Evolutionary conservation across 1,139 yeast species (phyloP), one percentile per base, ranked within the genome.

Genomic region (Kurtzmaniella quercitrusa): DNA sequence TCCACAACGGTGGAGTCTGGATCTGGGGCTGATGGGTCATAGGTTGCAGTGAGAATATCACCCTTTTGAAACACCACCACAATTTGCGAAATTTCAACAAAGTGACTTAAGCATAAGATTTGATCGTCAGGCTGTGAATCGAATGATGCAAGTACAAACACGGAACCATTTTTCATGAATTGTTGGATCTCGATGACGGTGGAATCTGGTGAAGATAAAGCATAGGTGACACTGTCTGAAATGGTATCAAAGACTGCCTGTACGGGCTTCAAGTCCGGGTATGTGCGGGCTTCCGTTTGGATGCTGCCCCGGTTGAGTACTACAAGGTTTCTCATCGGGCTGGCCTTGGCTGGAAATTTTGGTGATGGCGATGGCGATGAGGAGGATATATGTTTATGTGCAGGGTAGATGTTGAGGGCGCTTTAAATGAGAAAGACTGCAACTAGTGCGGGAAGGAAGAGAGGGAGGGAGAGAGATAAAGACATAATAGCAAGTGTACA

Each of bases 171-270:
- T 55, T 82, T 83, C 65, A 71, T 66, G 55, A 78, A 80, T 48
- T 68, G 75, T 50, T 71, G 78, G 14, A 72, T 71, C 51, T 72
- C 78, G 42, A 85, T 61, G 7, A 73, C 55, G 18, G 78, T 79
- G 18, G 79, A 71, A 38, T 82, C 88, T 17, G 32, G 38, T 16
- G 64, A 68, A 3, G 84, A 78, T 45, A 86, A 67, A 2, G 79
- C 84, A 51, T 83, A 76, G 1, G 94, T 79, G 42, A 88, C 71
- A 45, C 88, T 76, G 58, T 88, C 94, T 11, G 84, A 74, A 21
- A 85, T 78, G 0, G 87, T 74, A 58, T 88, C 96, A 53, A 88
- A 87, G n/a, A 74, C 76, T 2, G 93, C 72, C 38, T 74, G 76
- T 2, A 69, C 60, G 6, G 82, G 67, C n/a, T 69, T 71, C 47